Percentiles rank a stretch among this genome's conserved stretches.
Evolutionary conservation across 1,284 basidiomycete species (phyloP).

Genomic region (Thelephora terrestris): DNA sequence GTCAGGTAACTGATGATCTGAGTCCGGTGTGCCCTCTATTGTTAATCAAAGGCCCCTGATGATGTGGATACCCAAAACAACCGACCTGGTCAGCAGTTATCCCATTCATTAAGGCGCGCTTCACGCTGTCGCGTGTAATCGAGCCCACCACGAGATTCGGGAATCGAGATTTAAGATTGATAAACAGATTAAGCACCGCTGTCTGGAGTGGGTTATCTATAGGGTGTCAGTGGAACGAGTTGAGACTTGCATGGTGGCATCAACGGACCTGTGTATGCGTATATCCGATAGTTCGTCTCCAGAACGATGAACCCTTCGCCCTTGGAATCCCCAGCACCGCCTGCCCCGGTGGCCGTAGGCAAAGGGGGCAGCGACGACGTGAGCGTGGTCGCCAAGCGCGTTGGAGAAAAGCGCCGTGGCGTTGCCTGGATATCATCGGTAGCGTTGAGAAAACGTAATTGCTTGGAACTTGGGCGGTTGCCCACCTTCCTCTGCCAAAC

Average conservation of each 20-base stretch:
- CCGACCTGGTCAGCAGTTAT: constrained; percentile 92
- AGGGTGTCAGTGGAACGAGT: constrained; percentile 1
- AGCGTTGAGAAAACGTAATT: neutral
- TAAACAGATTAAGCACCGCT: constrained; percentile 91
- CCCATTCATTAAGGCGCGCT: constrained; percentile 87
- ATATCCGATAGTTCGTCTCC: constrained; percentile 97
- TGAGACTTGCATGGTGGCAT: constrained; percentile 12
- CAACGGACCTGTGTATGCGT: constrained; percentile 84
- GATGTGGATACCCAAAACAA: constrained; percentile 26
- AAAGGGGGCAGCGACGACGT: constrained; percentile 73
- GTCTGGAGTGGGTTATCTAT: constrained; percentile 92
- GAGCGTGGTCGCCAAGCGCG: constrained; percentile 91
- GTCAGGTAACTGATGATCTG: constrained; percentile 94
- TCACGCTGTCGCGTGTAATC: constrained; percentile 92
- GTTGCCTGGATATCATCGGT: constrained; percentile 33
- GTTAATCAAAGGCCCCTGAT: constrained; percentile 10
- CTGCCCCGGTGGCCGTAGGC: constrained; percentile 49
- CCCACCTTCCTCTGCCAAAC: constrained; percentile 72
- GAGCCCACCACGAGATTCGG: constrained; percentile 94
- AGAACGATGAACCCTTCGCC: constrained; percentile 88
- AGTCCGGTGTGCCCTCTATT: neutral
- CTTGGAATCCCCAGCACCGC: constrained; percentile 36
- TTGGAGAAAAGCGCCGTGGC: constrained; percentile 83
- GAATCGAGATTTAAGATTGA: constrained; percentile 87
- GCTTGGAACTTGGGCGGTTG: neutral